Conservation (phyloP, 106 monocot genomes). For the Allium cepa region DNA sequence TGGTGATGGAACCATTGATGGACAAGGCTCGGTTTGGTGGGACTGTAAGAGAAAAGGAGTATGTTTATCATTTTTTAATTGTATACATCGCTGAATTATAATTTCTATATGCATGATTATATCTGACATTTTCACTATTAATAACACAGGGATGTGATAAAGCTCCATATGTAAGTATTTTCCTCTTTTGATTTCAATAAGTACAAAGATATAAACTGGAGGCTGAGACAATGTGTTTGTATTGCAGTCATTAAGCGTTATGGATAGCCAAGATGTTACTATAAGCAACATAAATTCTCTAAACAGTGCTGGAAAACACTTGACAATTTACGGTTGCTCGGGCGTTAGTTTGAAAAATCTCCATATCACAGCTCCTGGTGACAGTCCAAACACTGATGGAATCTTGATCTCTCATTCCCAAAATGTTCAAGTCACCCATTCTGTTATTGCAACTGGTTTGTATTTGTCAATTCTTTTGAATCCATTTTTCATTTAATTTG, state of each 20-base stretch:
- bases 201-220: background rate
- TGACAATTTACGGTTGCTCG: background rate
- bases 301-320: conserved; percentile 8
- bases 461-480: background rate
- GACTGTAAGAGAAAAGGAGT: conserved; percentile 5
- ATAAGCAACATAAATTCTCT: background rate
- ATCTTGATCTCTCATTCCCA: conserved; percentile 5
- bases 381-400: conserved; percentile 13
- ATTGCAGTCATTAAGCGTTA: background rate
- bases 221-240: background rate
- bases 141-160: background rate
- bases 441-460: conserved; percentile 1
- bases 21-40: conserved; percentile 11
- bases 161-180: background rate
- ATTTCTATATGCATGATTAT: background rate
- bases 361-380: background rate
- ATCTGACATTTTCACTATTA: background rate
- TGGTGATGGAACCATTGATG: conserved; percentile 1
- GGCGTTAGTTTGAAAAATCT: background rate
- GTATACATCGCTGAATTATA: background rate
- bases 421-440: background rate
- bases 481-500: background rate
- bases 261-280: conserved; percentile 1
- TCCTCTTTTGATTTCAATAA: background rate
- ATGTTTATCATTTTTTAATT: background rate